Evolutionary conservation across 1,284 basidiomycete species (phyloP).

Genomic region (Boletus smithii): DNA sequence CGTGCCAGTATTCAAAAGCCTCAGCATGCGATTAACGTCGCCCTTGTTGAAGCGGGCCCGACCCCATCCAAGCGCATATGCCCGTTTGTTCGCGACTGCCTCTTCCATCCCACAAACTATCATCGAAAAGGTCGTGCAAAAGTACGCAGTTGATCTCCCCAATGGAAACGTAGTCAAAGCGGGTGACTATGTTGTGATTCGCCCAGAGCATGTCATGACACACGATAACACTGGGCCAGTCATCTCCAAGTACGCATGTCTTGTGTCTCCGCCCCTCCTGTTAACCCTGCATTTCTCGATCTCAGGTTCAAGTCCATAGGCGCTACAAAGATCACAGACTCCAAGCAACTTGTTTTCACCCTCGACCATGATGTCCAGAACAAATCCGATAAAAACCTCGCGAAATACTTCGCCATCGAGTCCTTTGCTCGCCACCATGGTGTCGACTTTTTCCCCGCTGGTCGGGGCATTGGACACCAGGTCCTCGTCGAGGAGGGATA

Average conservation of each 20-base stretch:
- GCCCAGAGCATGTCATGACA: conserved; percentile 95
- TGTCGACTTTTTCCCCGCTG: conserved; percentile 96
- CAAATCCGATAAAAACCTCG: conserved; percentile 87
- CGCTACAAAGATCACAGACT: conserved; percentile 81
- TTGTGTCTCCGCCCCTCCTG: not conserved
- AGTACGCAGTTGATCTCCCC: conserved; percentile 88
- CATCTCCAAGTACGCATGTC: conserved; percentile 77
- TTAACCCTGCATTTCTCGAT: conserved; percentile 1
- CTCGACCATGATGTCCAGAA: conserved; percentile 99
- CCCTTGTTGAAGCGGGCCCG: conserved; percentile 5
- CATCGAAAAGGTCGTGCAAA: conserved; percentile 98
- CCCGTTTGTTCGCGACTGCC: conserved; percentile 39
- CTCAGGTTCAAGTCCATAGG: conserved; percentile 92
- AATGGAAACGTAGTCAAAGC: conserved; percentile 77
- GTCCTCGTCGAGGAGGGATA: conserved; percentile 95
- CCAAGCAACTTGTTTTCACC: conserved; percentile 89
- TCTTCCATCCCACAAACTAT: conserved; percentile 72
- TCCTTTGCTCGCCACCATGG: conserved; percentile 83
- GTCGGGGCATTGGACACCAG: conserved; percentile 97
- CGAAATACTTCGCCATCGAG: conserved; percentile 93
- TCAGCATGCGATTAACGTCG: conserved; percentile 17
- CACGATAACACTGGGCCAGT: conserved; percentile 99
- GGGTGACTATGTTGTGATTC: conserved; percentile 99
- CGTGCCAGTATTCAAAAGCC: no score
- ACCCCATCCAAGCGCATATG: not conserved